phyloP scores from a whole-genome alignment of 1,284 basidiomycete species.

The Boletus semigastroideus region DNA sequence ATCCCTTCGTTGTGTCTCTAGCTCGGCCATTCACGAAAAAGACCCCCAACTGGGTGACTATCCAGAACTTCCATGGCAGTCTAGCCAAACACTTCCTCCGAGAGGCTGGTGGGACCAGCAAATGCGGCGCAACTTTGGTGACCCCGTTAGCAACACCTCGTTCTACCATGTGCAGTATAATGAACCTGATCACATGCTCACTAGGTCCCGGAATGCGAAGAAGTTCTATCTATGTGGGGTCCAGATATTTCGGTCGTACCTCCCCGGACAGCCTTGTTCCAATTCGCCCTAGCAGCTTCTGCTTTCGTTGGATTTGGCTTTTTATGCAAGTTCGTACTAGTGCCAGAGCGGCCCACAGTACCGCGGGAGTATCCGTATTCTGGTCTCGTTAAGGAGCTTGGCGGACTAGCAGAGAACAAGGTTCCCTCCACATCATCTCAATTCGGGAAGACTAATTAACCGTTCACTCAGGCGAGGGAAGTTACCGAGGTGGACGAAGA shows the following conservation, averaged over 20 bases:
- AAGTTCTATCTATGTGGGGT: slow-evolving; percentile 86
- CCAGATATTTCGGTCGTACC: slow-evolving; percentile 69
- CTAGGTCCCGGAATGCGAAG: slow-evolving; percentile 83
- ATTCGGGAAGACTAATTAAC: slow-evolving; percentile 2
- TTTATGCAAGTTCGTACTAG: slow-evolving; percentile 49
- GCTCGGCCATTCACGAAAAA: slow-evolving; percentile 35
- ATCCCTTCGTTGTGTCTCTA: slow-evolving; percentile 16
- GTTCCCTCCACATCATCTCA: slow-evolving; percentile 34
- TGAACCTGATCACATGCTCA: slow-evolving; percentile 16
- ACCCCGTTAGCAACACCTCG: slow-evolving; percentile 55
- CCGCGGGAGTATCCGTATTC: slow-evolving; percentile 72
- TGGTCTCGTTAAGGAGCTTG: slow-evolving; percentile 71
- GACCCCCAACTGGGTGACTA: slow-evolving; percentile 76
- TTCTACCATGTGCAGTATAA: background rate
- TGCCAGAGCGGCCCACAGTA: slow-evolving; percentile 60
- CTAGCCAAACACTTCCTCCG: slow-evolving; percentile 65
- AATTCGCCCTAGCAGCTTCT: slow-evolving; percentile 59
- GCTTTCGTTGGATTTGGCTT: slow-evolving; percentile 62
- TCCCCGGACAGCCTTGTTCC: slow-evolving; percentile 57
- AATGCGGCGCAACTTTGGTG: slow-evolving; percentile 83
- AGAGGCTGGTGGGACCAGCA: slow-evolving; percentile 82
- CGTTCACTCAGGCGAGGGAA: slow-evolving; percentile 30
- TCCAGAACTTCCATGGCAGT: slow-evolving; percentile 72
- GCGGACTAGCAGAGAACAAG: slow-evolving; percentile 73
- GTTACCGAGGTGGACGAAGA: slow-evolving; percentile 22